Percentiles rank a stretch among this genome's conserved stretches.
Conservation (phyloP, 1,284 basidiomycete genomes). For the Fistulinella staudtii region DNA sequence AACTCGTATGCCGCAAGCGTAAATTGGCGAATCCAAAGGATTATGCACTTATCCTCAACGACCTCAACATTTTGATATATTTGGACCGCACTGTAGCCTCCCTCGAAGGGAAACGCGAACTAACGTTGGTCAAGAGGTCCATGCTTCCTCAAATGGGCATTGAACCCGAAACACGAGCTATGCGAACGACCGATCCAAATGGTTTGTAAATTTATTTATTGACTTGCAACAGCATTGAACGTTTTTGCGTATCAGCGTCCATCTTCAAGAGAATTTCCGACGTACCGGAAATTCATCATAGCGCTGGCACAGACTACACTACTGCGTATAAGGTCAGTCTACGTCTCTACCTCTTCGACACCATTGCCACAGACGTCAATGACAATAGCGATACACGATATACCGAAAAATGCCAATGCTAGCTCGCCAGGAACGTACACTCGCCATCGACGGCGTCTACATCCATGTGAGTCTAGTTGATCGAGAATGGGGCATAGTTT, state of each 20-base stretch:
- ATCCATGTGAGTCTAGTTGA: slow-evolving; percentile 67
- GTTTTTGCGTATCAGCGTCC: slow-evolving; percentile 54
- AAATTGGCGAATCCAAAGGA: slow-evolving; percentile 73
- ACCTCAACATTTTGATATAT: slow-evolving; percentile 81
- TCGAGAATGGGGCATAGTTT: slow-evolving; percentile 1
- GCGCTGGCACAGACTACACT: slow-evolving; percentile 57
- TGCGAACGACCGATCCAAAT: slow-evolving; percentile 84
- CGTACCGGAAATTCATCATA: slow-evolving; percentile 58
- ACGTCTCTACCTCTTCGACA: neutral
- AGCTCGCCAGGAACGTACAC: slow-evolving; percentile 83
- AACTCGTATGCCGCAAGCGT: slow-evolving; percentile 75
- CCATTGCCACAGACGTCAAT: neutral
- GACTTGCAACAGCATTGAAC: slow-evolving; percentile 1
- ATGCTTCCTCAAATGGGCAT: slow-evolving; percentile 70
- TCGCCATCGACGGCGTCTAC: slow-evolving; percentile 95
- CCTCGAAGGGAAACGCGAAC: slow-evolving; percentile 81
- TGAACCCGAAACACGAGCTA: slow-evolving; percentile 55
- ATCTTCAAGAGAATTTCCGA: slow-evolving; percentile 88
- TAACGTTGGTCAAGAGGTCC: slow-evolving; percentile 78
- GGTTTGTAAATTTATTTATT: slow-evolving; percentile 45
- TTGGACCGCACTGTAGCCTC: slow-evolving; percentile 95
- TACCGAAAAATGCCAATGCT: slow-evolving; percentile 93
- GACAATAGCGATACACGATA: slow-evolving; percentile 81
- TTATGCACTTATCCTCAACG: slow-evolving; percentile 78
- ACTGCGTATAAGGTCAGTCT: slow-evolving; percentile 76